Percentiles rank a stretch among this genome's conserved stretches.
Evolutionary conservation across 371 early-diverging fungal genomes (phyloP).

Genomic region (Blakeslea trispora): DNA sequence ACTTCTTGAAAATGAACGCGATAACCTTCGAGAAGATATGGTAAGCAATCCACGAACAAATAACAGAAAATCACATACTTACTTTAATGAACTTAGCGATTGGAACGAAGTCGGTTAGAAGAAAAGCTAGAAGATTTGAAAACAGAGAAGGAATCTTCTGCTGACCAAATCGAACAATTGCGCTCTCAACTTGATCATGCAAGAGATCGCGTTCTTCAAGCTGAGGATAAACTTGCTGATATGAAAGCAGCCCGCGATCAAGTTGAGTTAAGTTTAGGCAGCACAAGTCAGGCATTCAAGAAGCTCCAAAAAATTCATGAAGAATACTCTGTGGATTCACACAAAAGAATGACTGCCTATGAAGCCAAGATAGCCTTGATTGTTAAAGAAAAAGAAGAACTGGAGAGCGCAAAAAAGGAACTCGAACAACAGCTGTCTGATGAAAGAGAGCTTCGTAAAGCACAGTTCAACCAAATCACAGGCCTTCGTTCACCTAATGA

Average conservation of each 20-base stretch:
- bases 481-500: background rate
- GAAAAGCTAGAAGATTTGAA: slow-evolving; percentile 1
- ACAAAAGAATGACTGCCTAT: background rate
- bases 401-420: background rate
- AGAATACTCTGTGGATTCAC: background rate
- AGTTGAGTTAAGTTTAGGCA: slow-evolving; percentile 1
- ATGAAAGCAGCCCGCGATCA: background rate
- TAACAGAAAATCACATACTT: background rate
- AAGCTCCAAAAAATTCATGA: slow-evolving; percentile 2
- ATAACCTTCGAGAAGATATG: slow-evolving; percentile 1
- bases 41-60: background rate
- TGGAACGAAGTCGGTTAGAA: background rate
- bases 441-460: slow-evolving; percentile 12
- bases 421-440: slow-evolving; percentile 5
- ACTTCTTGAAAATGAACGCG: slow-evolving; percentile 2
- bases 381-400: slow-evolving; percentile 2
- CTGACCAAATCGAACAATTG: background rate
- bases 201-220: slow-evolving; percentile 3
- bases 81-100: background rate
- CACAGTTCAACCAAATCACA: slow-evolving; percentile 4
- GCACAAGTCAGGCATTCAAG: slow-evolving; percentile 4
- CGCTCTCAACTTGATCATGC: slow-evolving; percentile 2
- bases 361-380: slow-evolving; percentile 2
- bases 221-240: background rate
- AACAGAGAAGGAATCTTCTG: background rate